phyloP scores from a whole-genome alignment of 2,329 filamentous ascomycete species.

The Penicillium sp. region DNA sequence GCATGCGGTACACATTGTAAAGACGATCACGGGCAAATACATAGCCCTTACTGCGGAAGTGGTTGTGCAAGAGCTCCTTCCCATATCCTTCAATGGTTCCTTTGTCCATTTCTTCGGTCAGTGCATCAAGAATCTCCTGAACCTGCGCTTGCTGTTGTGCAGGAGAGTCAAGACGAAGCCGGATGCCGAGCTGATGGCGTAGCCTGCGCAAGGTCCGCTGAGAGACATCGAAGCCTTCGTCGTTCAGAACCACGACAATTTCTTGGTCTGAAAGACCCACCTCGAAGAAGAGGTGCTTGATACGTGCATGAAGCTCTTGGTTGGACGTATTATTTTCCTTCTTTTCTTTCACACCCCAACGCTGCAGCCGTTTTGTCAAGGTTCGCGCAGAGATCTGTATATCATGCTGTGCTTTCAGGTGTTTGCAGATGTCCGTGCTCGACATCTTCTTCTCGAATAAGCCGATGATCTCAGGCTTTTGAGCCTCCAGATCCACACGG shows the following conservation, averaged over 20 bases:
- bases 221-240: slow-evolving; percentile 12
- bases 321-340: slow-evolving; percentile 4
- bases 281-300: slow-evolving; percentile 16
- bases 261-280: slow-evolving; percentile 12
- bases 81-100: slow-evolving; percentile 17
- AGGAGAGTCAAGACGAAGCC: slow-evolving; percentile 8
- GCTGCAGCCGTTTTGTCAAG: slow-evolving; percentile 10
- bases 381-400: slow-evolving; percentile 11
- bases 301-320: slow-evolving; percentile 6
- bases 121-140: slow-evolving; percentile 5
- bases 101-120: slow-evolving; percentile 11
- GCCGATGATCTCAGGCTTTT: slow-evolving; percentile 5
- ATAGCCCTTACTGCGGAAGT: slow-evolving; percentile 14
- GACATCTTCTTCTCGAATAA: slow-evolving; percentile 10
- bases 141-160: slow-evolving; percentile 9
- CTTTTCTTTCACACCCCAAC: slow-evolving; percentile 12
- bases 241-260: slow-evolving; percentile 13
- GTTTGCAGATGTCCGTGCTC: slow-evolving; percentile 9
- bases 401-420: slow-evolving; percentile 6
- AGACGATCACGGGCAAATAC: slow-evolving; percentile 16
- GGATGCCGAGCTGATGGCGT: slow-evolving; percentile 7
- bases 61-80: slow-evolving; percentile 11
- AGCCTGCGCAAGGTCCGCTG: slow-evolving; percentile 9
- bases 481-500: slow-evolving; percentile 4
- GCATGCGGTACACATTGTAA: slow-evolving; percentile 13